Percentiles rank a stretch among this genome's conserved stretches.
Conservation (phyloP, 140 eudicot genomes). For the Erigeron philadelphicus region DNA sequence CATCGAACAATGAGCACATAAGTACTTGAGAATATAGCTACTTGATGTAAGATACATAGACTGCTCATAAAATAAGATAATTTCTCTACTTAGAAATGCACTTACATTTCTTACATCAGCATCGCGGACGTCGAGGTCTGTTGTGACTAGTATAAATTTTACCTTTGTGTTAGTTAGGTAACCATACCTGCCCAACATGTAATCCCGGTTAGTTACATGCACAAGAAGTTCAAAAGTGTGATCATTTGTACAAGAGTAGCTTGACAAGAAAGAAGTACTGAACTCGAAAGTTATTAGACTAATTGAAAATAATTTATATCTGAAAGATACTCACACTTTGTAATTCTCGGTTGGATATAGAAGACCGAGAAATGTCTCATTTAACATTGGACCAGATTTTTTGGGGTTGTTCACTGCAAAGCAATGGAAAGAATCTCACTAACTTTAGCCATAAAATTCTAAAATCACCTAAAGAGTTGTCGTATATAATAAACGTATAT, state of each 20-base stretch:
- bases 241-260: slow-evolving; percentile 3
- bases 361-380: slow-evolving; percentile 95
- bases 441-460: slow-evolving; percentile 9
- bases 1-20: background rate
- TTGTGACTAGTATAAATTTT: slow-evolving; percentile 90
- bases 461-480: background rate
- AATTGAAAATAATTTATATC: background rate
- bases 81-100: slow-evolving; percentile 14
- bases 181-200: slow-evolving; percentile 64
- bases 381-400: slow-evolving; percentile 85
- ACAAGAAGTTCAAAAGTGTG: slow-evolving; percentile 5
- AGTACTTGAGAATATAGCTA: background rate
- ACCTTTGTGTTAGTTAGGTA: slow-evolving; percentile 95
- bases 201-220: slow-evolving; percentile 19
- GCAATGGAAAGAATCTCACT: slow-evolving; percentile 16
- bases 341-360: slow-evolving; percentile 91
- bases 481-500: background rate
- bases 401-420: slow-evolving; percentile 93
- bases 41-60: background rate
- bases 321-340: slow-evolving; percentile 66
- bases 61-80: slow-evolving; percentile 9
- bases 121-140: slow-evolving; percentile 88
- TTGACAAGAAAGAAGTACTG: background rate
- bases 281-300: background rate
- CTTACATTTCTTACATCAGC: slow-evolving; percentile 97